phyloP scores from a whole-genome alignment of 345 rosid genomes.

The Schrenkiella parvula region DNA sequence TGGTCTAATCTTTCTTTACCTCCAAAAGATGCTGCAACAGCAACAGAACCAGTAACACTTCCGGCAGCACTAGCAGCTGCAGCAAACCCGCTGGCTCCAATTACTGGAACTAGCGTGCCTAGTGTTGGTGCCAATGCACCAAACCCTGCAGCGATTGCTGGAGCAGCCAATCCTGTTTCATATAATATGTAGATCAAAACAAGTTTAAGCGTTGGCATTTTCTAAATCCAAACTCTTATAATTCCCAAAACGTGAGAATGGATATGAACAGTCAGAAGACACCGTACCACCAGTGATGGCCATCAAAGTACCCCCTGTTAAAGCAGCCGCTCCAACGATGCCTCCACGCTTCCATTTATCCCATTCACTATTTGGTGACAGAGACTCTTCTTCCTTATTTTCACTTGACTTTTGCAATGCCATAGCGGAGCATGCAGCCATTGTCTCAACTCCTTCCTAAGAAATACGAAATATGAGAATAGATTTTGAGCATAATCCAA shows the following conservation, averaged over 20 bases:
- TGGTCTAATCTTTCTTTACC: constrained; percentile 40
- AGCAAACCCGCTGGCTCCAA: constrained; percentile 97
- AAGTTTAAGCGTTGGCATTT: neutral
- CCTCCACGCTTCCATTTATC: constrained; percentile 94
- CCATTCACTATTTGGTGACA: constrained; percentile 52
- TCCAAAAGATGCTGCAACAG: constrained; percentile 99
- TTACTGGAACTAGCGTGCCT: constrained; percentile 83
- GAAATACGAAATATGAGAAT: neutral
- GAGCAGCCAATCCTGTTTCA: constrained; percentile 87
- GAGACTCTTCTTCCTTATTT: constrained; percentile 48
- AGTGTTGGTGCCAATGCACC: constrained; percentile 89
- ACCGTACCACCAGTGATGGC: constrained; percentile 89
- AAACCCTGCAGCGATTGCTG: constrained; percentile 97
- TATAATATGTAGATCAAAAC: neutral
- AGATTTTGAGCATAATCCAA: neutral
- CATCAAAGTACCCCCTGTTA: constrained; percentile 93
- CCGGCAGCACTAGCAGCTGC: constrained; percentile 98
- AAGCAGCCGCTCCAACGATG: constrained; percentile 91
- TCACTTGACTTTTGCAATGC: constrained; percentile 62
- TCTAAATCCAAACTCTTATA: neutral
- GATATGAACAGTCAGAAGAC: neutral
- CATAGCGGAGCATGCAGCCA: constrained; percentile 93
- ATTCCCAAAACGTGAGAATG: neutral
- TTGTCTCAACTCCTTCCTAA: constrained; percentile 54
- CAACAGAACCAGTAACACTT: constrained; percentile 92